A percentile compares a stretch with the other conserved stretches of the same genome.
Conservation (phyloP, 306 rosid genomes). For the Trichosanthes truncata region DNA sequence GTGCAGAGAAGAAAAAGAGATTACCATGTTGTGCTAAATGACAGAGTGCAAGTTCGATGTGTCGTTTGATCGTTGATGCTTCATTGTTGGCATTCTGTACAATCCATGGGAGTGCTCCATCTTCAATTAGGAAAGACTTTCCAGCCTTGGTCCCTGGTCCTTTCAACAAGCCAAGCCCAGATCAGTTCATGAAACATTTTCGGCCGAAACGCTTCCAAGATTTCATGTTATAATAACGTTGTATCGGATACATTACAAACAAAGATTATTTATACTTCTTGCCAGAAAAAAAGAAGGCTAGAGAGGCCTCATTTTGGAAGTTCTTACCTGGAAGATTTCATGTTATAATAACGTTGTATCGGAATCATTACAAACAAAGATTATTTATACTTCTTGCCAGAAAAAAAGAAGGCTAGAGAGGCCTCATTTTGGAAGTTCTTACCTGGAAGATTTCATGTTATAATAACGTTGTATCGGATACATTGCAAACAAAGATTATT, state of each 20-base stretch:
- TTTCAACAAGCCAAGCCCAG: neutral
- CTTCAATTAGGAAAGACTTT: constrained; percentile 84
- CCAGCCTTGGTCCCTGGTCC: constrained; percentile 67
- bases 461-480: neutral
- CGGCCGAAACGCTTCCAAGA: neutral
- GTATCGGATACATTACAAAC: neutral
- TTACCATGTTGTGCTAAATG: constrained; percentile 96
- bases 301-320: neutral
- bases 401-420: neutral
- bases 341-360: neutral
- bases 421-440: constrained; percentile 10
- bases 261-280: neutral
- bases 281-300: neutral
- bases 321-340: too few species aligned
- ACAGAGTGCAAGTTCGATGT: constrained; percentile 91
- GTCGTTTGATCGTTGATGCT: constrained; percentile 84
- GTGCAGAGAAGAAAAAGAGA: neutral
- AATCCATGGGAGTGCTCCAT: constrained; percentile 95
- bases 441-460: too few species aligned
- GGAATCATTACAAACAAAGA: neutral
- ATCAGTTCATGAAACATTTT: neutral
- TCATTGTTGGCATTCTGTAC: constrained; percentile 91
- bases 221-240: neutral
- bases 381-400: neutral
- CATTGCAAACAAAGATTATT: neutral